phyloP scores from a whole-genome alignment of 306 rosid genomes.

The Cicer yamashitae region DNA sequence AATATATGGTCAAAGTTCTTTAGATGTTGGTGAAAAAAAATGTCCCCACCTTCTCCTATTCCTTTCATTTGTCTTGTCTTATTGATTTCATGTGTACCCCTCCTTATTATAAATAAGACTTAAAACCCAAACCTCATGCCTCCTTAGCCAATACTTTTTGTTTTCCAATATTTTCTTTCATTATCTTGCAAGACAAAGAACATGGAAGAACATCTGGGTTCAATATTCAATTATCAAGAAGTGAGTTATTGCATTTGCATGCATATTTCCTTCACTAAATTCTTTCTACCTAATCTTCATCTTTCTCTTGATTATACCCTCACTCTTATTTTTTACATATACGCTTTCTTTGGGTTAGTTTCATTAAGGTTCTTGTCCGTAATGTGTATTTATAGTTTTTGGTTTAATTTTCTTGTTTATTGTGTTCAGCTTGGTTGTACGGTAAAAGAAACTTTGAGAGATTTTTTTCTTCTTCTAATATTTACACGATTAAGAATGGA shows the following conservation, averaged over 20 bases:
- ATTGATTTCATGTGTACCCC: slow-evolving; percentile 48
- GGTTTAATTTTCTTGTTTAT: not conserved
- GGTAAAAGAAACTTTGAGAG: not conserved
- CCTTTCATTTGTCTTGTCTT: slow-evolving; percentile 40
- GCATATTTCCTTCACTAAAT: not conserved
- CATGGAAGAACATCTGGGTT: slow-evolving; percentile 65
- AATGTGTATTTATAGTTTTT: not conserved
- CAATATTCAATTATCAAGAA: slow-evolving; percentile 60
- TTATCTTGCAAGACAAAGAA: slow-evolving; percentile 5
- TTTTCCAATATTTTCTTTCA: slow-evolving; percentile 19
- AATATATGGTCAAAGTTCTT: slow-evolving; percentile 40
- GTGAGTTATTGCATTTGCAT: slow-evolving; percentile 53
- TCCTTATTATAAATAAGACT: slow-evolving; percentile 55
- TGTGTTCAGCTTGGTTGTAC: not conserved
- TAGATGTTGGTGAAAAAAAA: slow-evolving; percentile 43
- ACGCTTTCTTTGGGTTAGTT: slow-evolving; percentile 6
- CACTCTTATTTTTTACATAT: not conserved
- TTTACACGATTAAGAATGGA: not conserved
- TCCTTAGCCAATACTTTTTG: slow-evolving; percentile 26
- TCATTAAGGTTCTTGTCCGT: not conserved
- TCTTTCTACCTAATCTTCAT: slow-evolving; percentile 1
- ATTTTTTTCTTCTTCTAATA: not conserved
- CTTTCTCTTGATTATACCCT: not conserved
- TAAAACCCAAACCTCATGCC: slow-evolving; percentile 28
- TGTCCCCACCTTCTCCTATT: slow-evolving; percentile 36